Evolutionary conservation across 2,329 filamentous ascomycete genomes (phyloP).

Genomic region (Fusarium nelsonii): DNA sequence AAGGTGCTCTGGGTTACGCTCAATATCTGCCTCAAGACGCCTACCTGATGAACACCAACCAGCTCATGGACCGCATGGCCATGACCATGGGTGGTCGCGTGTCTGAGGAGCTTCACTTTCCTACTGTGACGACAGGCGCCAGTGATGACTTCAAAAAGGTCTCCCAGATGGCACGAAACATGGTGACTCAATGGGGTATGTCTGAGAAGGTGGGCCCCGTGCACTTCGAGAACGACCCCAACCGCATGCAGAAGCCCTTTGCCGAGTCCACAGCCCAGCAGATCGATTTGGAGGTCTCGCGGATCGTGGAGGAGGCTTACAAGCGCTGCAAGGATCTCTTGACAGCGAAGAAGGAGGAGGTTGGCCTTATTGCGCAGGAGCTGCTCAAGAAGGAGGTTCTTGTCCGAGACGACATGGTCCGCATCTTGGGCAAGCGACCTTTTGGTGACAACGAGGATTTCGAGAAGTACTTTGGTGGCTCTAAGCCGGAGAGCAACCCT

Average conservation of each 20-base stretch:
- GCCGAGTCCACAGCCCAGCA: constrained; percentile 92
- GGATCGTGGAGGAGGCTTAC: constrained; percentile 94
- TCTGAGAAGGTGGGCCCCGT: constrained; percentile 92
- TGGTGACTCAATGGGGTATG: constrained; percentile 99
- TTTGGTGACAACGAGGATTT: constrained; percentile 90
- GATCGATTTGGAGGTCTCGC: constrained; percentile 91
- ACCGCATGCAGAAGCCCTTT: constrained; percentile 92
- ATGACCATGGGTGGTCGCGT: constrained; percentile 98
- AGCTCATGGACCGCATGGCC: constrained; percentile 99
- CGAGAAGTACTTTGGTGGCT: constrained; percentile 88
- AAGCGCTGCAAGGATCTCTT: constrained; percentile 88
- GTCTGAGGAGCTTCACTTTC: constrained; percentile 95
- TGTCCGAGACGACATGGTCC: constrained; percentile 89
- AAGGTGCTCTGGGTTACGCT: constrained; percentile 93
- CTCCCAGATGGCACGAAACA: constrained; percentile 92
- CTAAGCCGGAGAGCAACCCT: constrained; percentile 68
- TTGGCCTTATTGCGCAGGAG: constrained; percentile 93
- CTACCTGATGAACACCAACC: constrained; percentile 94
- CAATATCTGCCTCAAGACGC: constrained; percentile 96
- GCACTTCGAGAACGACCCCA: constrained; percentile 87
- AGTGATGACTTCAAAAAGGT: constrained; percentile 99
- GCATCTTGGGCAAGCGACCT: constrained; percentile 85
- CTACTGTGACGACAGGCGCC: constrained; percentile 93
- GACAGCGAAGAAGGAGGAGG: constrained; percentile 85
- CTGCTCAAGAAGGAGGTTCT: constrained; percentile 92